A percentile compares a stretch with the other conserved stretches of the same genome.
These are phyloP conservation scores for Naematelia aurantialba DNA, from an alignment of 768 basidiomycete genomes.

Conservation along the genomic window DNA sequence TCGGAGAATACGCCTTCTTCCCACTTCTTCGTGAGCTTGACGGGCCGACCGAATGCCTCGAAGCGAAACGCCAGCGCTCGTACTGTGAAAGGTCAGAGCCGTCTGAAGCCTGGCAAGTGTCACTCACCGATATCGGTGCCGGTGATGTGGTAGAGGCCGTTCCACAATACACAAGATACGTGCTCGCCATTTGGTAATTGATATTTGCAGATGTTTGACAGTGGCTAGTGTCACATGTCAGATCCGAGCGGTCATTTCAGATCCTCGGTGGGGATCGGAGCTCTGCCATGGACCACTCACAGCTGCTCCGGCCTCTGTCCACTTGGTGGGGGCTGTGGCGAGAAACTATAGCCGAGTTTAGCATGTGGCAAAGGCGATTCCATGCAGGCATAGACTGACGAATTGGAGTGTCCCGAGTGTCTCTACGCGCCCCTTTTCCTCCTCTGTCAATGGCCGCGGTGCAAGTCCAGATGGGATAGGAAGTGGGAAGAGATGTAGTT, in stretches of 20 bases:
- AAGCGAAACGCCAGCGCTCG: conserved; percentile 90
- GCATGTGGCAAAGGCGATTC: neutral
- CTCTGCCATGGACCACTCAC: neutral
- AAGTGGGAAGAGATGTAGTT: conserved; percentile 18
- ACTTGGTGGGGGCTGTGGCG: conserved; percentile 42
- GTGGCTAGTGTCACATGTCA: conserved; percentile 4
- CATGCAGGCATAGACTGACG: conserved; percentile 19
- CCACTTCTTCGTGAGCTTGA: conserved; percentile 84
- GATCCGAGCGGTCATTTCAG: conserved; percentile 3
- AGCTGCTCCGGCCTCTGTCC: conserved; percentile 15
- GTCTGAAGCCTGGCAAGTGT: neutral
- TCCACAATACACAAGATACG: conserved; percentile 89
- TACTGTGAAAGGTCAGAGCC: conserved; percentile 53
- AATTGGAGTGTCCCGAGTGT: conserved; percentile 39
- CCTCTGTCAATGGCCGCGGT: conserved; percentile 30
- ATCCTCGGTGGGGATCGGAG: neutral
- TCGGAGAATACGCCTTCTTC: conserved; percentile 96
- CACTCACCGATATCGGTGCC: conserved; percentile 76
- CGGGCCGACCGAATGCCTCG: conserved; percentile 84
- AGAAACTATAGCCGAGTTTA: conserved; percentile 31
- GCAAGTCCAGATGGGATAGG: conserved; percentile 27
- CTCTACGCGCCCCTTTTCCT: conserved; percentile 35
- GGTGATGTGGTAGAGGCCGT: conserved; percentile 85
- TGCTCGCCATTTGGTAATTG: conserved; percentile 77
- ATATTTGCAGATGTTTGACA: conserved; percentile 76